These are phyloP conservation scores for Trebouxia sp. DNA, from an alignment of 139 green algal species.

Conservation along the genomic window DNA sequence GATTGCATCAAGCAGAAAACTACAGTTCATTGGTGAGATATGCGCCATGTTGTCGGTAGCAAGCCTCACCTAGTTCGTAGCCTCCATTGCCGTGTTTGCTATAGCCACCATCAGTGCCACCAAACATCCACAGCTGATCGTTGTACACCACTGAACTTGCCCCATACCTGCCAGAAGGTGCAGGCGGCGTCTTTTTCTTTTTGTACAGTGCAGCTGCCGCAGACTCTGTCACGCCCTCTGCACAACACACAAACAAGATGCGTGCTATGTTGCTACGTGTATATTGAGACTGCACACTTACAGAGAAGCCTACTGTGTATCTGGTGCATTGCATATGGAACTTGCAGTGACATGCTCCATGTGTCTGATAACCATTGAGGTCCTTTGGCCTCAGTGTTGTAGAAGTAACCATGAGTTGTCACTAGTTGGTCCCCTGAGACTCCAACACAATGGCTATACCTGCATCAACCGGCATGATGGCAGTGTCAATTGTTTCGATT, in stretches of 20 bases:
- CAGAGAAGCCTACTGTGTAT: conserved; percentile 30
- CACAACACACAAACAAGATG: background rate
- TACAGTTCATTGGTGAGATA: too few relatives aligned
- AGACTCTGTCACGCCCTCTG: conserved; percentile 5
- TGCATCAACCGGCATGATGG: too few relatives aligned
- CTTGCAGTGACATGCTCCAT: conserved; percentile 10
- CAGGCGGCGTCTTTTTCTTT: background rate
- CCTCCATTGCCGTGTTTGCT: conserved; percentile 9
- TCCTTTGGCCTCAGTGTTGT: conserved; percentile 1
- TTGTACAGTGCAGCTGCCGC: background rate
- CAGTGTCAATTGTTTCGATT: too few relatives aligned
- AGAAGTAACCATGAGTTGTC: conserved; percentile 22
- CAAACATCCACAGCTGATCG: conserved; percentile 24
- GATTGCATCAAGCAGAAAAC: too few relatives aligned
- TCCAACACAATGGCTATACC: conserved; percentile 1
- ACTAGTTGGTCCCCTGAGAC: conserved; percentile 5
- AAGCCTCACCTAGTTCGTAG: background rate
- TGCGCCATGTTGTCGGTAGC: too few relatives aligned
- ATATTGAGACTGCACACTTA: background rate
- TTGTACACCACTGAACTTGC: background rate
- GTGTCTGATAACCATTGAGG: conserved; percentile 26
- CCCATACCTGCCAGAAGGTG: conserved; percentile 20
- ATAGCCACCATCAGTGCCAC: conserved; percentile 29
- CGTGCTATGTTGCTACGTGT: background rate
- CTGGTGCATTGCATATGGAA: background rate